Evolutionary conservation across 2,329 filamentous ascomycete genomes (phyloP).

Genomic region (Hypomyces perniciosus): DNA sequence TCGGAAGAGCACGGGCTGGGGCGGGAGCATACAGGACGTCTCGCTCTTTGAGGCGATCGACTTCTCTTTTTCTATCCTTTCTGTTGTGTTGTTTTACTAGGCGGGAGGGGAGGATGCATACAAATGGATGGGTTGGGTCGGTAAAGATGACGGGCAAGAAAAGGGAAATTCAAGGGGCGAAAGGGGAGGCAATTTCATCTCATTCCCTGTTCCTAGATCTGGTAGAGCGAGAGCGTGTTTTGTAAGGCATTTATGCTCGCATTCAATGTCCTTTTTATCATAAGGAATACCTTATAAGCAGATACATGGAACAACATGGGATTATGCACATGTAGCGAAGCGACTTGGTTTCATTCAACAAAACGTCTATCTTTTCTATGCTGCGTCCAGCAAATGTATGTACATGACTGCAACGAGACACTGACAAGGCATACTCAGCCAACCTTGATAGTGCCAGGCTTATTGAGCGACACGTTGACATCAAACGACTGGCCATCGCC

Average conservation of each 20-base stretch:
- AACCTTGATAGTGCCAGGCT: slow-evolving; percentile 13
- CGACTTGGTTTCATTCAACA: not conserved
- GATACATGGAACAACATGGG: too few relatives aligned
- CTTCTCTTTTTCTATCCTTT: not conserved
- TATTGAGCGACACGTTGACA: slow-evolving; percentile 19
- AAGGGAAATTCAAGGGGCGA: not conserved
- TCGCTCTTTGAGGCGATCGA: too few relatives aligned
- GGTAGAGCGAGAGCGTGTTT: not conserved
- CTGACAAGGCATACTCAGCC: not conserved
- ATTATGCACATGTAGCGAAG: too few relatives aligned
- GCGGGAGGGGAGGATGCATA: not conserved
- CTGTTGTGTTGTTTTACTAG: not conserved
- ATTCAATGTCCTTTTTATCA: too few relatives aligned
- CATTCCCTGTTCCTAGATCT: not conserved
- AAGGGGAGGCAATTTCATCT: not conserved
- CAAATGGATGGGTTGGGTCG: not conserved
- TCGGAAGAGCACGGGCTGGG: too few relatives aligned
- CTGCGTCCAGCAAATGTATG: too few relatives aligned
- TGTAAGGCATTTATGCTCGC: too few relatives aligned
- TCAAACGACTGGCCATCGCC: slow-evolving; percentile 17
- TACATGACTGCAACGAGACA: not conserved
- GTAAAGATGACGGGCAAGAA: not conserved
- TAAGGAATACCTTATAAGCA: too few relatives aligned
- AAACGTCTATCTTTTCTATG: not conserved
- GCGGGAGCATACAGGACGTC: too few relatives aligned